Base-by-base conservation (phyloP, 257 asterid species). In the Salvia hispanica region DNA sequence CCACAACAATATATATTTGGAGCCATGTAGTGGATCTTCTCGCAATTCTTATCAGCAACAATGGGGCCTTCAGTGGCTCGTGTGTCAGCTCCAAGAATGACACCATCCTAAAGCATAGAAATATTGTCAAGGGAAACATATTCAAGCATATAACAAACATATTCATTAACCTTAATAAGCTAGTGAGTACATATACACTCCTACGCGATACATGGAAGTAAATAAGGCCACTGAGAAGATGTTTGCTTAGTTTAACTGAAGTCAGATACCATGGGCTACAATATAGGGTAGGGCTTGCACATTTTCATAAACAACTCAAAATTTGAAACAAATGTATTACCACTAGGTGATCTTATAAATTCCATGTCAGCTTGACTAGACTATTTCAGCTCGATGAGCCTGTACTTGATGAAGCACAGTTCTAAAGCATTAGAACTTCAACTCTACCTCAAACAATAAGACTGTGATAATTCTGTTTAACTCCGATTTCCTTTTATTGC, bases 41-140 rank as follows among this genome's bases (percentile, higher is more conserved):
- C 98, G 67, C 98, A 94, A 71, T 91, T 94, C 82, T 94, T 94
- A 74, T 94, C 99, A 25, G 98, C 98, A 61, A 94, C 98, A 80
- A 94, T 94, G n/a, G 98, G 97, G 18, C 99, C 98, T 78, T 84
- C 98, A 39, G 99, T 91, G 69, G 99, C 99, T 66, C 98, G 81
- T 0, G 98, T 94, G 68, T 94, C 98, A 37, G 99, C 99, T 78
- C 99, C 99, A 33, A 94, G 97, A 77, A 94, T 91, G 72, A 94
- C 92, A 70, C 98, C 98, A 69, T 91, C 96, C 99, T 94, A 71
- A 65, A 71, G 72, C 51, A 76, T 39, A 74, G n/a, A 55, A 58
- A 72, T 42, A 60, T 25, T 18, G n/a, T 64, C 76, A 69, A 60
- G 47, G 16, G 62, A 15, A 47, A 47, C 28, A 33, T 66, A 45